Base-by-base conservation (phyloP, 495 filamentous ascomycete genomes). In the Pseudotulostoma volvatum region DNA sequence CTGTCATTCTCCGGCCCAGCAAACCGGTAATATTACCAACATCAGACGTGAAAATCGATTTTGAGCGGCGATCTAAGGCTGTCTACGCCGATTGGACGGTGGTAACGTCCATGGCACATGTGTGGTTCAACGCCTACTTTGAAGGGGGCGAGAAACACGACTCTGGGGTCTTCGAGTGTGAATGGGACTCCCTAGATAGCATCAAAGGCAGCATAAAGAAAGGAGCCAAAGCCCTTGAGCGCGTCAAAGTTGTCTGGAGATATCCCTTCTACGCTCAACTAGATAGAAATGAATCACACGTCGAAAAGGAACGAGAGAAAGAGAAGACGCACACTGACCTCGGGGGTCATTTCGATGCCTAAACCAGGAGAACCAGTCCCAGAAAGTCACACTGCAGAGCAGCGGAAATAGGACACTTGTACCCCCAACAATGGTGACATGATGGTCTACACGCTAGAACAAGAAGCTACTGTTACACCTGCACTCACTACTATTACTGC, bases 41-140 rank as follows among this genome's bases (percentile, higher is more conserved):
- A 28, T 81, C 74, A 42, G 90, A 97, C 51, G 66, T 95, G 45
- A 93, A 93, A 54, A 83, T 97, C 46, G 77, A 81, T 44, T 71
- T 95, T 34, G 85, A 94, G 52, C 71, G 82, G 11, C 74, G 82
- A 34, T 84, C 79, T 37, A 83, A 80, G 49, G 75, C 74, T 11
- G 71, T 73, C 1, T 79, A 84, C 56, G 66, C 61, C 0, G 81
- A 80, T 3, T 73, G 82, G 45, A 81, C 83, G 3, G 81, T 95
- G 76, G 85, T 94, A 7, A 95, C 87, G 3, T 76, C 85, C 0
- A 77, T 95, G 25, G 84, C 87, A 1, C 86, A 95, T 42, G 81
- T 94, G 20, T 97, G 90, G 90, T 93, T 93, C 61, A 97, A 97
- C 49, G 60, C 78, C 2, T 95, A 77, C 59, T 95, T 95, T 44